Conservation (phyloP, 2,329 filamentous ascomycete species). For the Cercospora beticola region DNA sequence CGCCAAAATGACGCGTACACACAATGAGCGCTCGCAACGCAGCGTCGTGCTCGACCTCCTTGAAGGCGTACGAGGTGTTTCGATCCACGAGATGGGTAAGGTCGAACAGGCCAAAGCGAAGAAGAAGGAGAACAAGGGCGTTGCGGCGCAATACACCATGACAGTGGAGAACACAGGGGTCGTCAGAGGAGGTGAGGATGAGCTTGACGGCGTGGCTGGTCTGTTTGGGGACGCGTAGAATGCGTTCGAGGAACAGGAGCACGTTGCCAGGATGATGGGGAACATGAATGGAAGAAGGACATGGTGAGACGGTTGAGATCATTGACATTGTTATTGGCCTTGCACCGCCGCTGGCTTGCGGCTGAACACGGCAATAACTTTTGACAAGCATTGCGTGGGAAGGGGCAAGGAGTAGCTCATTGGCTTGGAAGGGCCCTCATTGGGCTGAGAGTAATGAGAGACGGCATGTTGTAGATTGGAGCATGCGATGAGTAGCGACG, state of each 20-base stretch:
- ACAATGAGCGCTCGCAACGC: constrained; percentile 69
- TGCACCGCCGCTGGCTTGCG: not conserved
- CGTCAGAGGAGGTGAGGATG: constrained; percentile 42
- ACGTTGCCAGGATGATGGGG: constrained; percentile 6
- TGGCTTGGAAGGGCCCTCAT: not conserved
- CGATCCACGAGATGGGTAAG: constrained; percentile 90
- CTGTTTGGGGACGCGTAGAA: constrained; percentile 42
- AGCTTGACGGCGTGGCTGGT: constrained; percentile 46
- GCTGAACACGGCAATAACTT: not conserved
- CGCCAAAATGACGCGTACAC: constrained; percentile 34
- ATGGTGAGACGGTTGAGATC: not conserved
- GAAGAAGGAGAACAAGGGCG: constrained; percentile 33
- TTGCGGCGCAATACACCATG: constrained; percentile 37
- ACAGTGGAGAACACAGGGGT: constrained; percentile 44
- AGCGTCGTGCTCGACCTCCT: constrained; percentile 80
- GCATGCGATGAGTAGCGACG: not conserved
- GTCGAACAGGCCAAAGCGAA: constrained; percentile 50
- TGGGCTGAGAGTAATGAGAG: not conserved
- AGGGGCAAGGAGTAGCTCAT: not conserved
- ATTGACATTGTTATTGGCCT: not conserved
- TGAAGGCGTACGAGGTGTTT: constrained; percentile 82
- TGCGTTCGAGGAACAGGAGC: constrained; percentile 1
- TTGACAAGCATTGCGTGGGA: not conserved
- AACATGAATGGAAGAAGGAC: not conserved
- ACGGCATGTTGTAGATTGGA: not conserved